Percentiles rank a stretch among this genome's conserved stretches.
phyloP scores from a whole-genome alignment of 2,329 filamentous ascomycete species.

The Colletotrichum sp. region DNA sequence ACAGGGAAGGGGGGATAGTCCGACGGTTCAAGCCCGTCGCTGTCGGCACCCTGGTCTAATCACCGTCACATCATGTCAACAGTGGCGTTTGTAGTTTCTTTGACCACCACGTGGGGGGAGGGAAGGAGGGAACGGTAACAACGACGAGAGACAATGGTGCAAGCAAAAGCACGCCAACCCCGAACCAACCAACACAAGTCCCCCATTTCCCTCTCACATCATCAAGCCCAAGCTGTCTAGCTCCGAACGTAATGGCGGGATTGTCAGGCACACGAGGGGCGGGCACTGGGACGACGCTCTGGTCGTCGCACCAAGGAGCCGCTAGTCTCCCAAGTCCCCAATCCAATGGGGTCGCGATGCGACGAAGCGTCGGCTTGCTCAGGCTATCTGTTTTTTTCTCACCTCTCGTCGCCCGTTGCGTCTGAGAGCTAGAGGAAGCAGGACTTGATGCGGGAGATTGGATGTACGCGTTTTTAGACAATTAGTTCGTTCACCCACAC shows the following conservation, averaged over 20 bases:
- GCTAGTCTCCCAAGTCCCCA: not conserved
- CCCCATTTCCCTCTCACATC: not conserved
- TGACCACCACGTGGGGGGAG: not conserved
- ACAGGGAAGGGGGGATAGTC: not conserved
- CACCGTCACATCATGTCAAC: not conserved
- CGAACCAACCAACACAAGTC: not conserved
- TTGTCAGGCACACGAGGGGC: not conserved
- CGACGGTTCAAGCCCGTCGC: not conserved
- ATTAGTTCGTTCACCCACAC: not conserved
- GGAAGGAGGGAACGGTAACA: not conserved
- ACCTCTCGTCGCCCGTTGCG: not conserved
- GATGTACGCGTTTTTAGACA: not conserved
- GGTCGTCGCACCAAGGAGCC: slow-evolving; percentile 5
- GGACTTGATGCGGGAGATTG: not conserved
- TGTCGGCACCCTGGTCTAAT: not conserved
- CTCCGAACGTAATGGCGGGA: not conserved
- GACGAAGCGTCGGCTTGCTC: not conserved
- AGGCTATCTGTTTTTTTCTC: not conserved
- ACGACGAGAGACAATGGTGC: not conserved
- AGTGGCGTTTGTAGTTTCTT: not conserved
- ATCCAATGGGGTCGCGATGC: not conserved
- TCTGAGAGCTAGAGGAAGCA: not conserved
- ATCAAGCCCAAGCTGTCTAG: not conserved
- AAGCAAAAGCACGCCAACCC: not conserved
- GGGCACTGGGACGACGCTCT: not conserved